Conservation (phyloP, 2,329 filamentous ascomycete species). For the Onygenales sp. region DNA sequence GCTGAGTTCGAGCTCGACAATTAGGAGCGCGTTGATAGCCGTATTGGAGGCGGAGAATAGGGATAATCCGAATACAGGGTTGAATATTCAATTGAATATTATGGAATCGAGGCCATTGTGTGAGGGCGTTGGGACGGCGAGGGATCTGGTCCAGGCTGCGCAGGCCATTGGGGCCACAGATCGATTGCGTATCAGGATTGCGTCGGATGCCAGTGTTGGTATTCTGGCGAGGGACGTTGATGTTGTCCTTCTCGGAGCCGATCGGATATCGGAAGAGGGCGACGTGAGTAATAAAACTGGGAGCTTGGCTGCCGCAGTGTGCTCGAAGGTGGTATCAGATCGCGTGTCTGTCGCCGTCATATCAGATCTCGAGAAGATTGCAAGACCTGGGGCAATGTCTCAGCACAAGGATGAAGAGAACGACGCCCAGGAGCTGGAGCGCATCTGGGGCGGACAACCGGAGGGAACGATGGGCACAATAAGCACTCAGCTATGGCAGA, state of each 20-base stretch:
- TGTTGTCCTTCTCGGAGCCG: slow-evolving; percentile 54
- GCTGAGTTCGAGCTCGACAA: slow-evolving; percentile 54
- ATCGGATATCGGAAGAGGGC: slow-evolving; percentile 49
- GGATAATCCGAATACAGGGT: background rate
- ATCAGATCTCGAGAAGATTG: slow-evolving; percentile 54
- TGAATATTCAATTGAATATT: slow-evolving; percentile 40
- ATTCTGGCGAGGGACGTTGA: slow-evolving; percentile 45
- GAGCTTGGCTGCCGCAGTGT: slow-evolving; percentile 49
- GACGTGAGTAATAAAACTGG: slow-evolving; percentile 60
- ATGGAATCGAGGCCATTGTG: slow-evolving; percentile 59
- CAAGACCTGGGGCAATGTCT: slow-evolving; percentile 34
- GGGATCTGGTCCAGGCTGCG: slow-evolving; percentile 26
- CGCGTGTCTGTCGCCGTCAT: slow-evolving; percentile 44
- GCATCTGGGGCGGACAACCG: slow-evolving; percentile 3
- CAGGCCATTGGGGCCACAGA: slow-evolving; percentile 14
- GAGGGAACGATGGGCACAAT: background rate
- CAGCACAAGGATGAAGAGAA: slow-evolving; percentile 44
- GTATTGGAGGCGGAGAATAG: slow-evolving; percentile 4
- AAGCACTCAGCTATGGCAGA: slow-evolving; percentile 4
- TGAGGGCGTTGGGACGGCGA: slow-evolving; percentile 52
- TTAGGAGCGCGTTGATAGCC: slow-evolving; percentile 24
- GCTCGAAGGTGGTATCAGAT: slow-evolving; percentile 42
- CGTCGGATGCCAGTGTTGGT: slow-evolving; percentile 52
- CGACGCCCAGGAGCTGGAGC: slow-evolving; percentile 40
- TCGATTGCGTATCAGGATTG: slow-evolving; percentile 39